Evolutionary conservation across 2,329 filamentous ascomycete species (phyloP).

Genomic region (Colletotrichum aenigma): DNA sequence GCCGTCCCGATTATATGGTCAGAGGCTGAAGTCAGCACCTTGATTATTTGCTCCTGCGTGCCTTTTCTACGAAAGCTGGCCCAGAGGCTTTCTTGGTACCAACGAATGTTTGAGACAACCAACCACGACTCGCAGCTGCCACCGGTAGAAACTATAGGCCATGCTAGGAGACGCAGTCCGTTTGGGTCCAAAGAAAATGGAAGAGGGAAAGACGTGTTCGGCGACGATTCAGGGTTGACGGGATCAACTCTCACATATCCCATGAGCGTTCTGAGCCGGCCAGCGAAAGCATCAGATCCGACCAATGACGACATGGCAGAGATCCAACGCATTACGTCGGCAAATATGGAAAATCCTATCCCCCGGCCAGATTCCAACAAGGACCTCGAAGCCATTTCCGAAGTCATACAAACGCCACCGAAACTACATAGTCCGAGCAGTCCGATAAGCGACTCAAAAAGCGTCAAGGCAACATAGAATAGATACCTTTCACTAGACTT

Average conservation of each 20-base stretch:
- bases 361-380: neutral
- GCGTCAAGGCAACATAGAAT: neutral
- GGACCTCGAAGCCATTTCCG: neutral
- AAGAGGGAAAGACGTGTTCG: neutral
- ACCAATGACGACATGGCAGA: neutral
- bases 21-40: slow-evolving; percentile 29
- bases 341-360: no score
- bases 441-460: neutral
- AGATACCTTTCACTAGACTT: neutral
- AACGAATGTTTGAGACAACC: slow-evolving; percentile 27
- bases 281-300: neutral
- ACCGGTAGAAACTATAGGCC: neutral
- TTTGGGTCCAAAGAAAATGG: neutral
- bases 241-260: neutral
- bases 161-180: neutral
- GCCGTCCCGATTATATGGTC: slow-evolving; percentile 31
- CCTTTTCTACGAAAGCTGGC: slow-evolving; percentile 31
- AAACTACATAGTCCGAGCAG: neutral
- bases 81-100: slow-evolving; percentile 29
- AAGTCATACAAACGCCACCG: neutral
- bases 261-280: neutral
- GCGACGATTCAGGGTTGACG: neutral
- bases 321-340: neutral
- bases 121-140: neutral
- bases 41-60: slow-evolving; percentile 34